phyloP scores from a whole-genome alignment of 345 rosid genomes.

The Ceriops decandra region DNA sequence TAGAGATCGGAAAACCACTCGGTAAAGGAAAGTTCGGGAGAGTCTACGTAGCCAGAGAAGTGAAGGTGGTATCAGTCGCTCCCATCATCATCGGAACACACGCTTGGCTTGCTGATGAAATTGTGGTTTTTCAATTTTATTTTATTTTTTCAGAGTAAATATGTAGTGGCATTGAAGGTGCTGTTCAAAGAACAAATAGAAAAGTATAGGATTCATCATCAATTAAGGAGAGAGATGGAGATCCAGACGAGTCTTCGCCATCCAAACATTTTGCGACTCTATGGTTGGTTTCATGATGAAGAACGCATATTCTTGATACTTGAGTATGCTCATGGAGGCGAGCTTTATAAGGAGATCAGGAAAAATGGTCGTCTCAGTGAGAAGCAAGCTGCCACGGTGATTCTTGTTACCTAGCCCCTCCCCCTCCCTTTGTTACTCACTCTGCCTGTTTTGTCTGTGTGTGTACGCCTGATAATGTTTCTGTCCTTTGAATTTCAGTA shows the following conservation, averaged over 20 bases:
- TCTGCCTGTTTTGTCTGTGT: no score
- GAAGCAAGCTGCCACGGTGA: slow-evolving; percentile 80
- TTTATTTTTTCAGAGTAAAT: slow-evolving; percentile 47
- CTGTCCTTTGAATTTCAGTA: slow-evolving; percentile 43
- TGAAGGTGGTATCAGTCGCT: slow-evolving; percentile 35
- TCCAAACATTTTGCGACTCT: slow-evolving; percentile 70
- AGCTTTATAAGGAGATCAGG: slow-evolving; percentile 67
- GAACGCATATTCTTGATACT: slow-evolving; percentile 83
- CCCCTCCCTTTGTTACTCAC: no score
- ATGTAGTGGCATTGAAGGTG: slow-evolving; percentile 76
- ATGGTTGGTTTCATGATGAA: slow-evolving; percentile 83
- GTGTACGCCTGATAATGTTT: background rate
- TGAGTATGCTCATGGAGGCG: slow-evolving; percentile 87
- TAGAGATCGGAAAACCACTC: slow-evolving; percentile 87
- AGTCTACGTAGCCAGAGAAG: slow-evolving; percentile 85
- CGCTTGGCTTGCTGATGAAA: no score
- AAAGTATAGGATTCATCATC: slow-evolving; percentile 75
- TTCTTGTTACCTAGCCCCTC: background rate
- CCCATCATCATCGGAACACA: background rate
- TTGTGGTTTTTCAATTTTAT: no score
- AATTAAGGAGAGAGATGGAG: slow-evolving; percentile 87
- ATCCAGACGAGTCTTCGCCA: slow-evolving; percentile 68
- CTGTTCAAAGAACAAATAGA: slow-evolving; percentile 87
- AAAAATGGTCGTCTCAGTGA: slow-evolving; percentile 59
- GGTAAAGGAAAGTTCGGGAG: slow-evolving; percentile 90